Base-by-base conservation (phyloP, 192 early-diverging fungal species). In the Oehlia diaphana region DNA sequence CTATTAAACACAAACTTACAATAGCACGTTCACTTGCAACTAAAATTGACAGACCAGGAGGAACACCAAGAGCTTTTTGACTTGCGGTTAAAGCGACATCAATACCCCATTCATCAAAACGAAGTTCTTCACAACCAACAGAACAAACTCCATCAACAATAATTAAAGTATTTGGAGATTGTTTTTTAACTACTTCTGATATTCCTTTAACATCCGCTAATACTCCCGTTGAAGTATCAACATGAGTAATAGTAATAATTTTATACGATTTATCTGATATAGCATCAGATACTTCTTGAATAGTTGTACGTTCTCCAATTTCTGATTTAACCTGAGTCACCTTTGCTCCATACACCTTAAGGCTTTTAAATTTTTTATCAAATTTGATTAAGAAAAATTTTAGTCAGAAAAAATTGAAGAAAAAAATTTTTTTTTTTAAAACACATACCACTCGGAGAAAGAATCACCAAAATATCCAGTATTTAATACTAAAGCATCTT, bases 391-490 rank as follows among this genome's bases (percentile, higher is more conserved):
- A 42, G 39, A 42, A 47, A 47, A 12, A 47, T 47, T 9, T 47
- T 47, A 47, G 9, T 47, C 44, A 47, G 10, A 9, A 9, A 21
- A 58, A 58, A 21, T 64, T 23, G 23, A 42, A 69, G 35, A 64
- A 21, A 61, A 64, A 21, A 61, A 71, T 39, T 39, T 23, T 31
- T 31, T 31, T 31, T 31, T 31, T 31, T 31, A 31, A 31, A 2
- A 31, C 31, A 26, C 84, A 79, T 86, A 93, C 92, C 96, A 98
- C 79, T 94, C 95, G 64, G 90, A 95, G 77, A 99, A 94, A 81
- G 94, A 93, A 86, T 97, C 96, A 67, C 96, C 96, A 92, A 99
- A 99, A 87, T 96, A 95, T 7, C 97, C 97, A 50, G 95, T 96
- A 83, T 92, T 95, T 81, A 97, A 83, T 9, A 96, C 94, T 47